These are phyloP conservation scores for Colletotrichum incanum DNA, from an alignment of 2,329 filamentous ascomycete species.

Conservation along the genomic window DNA sequence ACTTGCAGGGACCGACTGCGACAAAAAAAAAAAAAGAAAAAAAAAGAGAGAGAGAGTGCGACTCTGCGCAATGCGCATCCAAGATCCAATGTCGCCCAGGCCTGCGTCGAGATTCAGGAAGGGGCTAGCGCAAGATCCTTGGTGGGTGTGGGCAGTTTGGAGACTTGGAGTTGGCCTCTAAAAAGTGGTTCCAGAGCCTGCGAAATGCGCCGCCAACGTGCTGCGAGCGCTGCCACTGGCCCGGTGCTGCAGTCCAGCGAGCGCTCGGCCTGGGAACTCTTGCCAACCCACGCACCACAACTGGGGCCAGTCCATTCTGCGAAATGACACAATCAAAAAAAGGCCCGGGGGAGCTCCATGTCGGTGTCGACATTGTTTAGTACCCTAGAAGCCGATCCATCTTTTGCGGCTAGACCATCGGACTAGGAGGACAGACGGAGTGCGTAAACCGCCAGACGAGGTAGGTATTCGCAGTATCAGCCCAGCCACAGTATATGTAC, in stretches of 20 bases:
- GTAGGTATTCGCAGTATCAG: background rate
- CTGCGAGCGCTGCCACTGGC: conserved; percentile 9
- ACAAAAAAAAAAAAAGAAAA: background rate
- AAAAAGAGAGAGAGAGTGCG: background rate
- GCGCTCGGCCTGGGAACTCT: conserved; percentile 20
- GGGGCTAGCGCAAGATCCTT: conserved; percentile 38
- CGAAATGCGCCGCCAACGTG: conserved; percentile 16
- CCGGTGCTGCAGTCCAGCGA: background rate
- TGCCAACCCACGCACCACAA: conserved; percentile 24
- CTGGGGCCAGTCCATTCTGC: conserved; percentile 24
- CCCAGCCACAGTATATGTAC: background rate
- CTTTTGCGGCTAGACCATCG: conserved; percentile 8
- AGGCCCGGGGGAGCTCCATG: conserved; percentile 23
- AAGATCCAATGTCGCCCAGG: conserved; percentile 32
- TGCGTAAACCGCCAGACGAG: background rate
- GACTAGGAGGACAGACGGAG: background rate
- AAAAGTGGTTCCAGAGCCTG: conserved; percentile 22
- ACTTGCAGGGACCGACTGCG: background rate
- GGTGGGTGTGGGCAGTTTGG: conserved; percentile 1
- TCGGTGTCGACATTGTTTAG: conserved; percentile 2
- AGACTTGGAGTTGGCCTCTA: conserved; percentile 33
- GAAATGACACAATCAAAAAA: conserved; percentile 40
- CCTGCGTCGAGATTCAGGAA: conserved; percentile 30
- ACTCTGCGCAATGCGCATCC: conserved; percentile 16
- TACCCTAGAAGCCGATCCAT: conserved; percentile 12